A percentile compares a stretch with the other conserved stretches of the same genome.
These are phyloP conservation scores for Trichoderma koningii DNA, from an alignment of 2,329 filamentous ascomycete species.

Conservation along the genomic window DNA sequence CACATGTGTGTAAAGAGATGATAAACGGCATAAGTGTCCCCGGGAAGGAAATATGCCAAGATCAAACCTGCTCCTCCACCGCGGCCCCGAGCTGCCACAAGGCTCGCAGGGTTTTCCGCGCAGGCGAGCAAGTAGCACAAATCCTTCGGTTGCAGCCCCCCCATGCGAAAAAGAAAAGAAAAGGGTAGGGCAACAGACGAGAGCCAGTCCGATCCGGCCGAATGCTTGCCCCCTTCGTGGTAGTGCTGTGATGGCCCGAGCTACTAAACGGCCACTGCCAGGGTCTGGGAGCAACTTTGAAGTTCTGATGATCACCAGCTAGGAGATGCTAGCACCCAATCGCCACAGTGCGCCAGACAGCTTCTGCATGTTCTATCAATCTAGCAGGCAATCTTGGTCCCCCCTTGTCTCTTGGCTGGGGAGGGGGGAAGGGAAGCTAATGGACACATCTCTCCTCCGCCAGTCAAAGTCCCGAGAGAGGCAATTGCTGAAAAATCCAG, in stretches of 20 bases:
- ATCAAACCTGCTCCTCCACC: background rate
- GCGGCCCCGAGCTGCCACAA: slow-evolving; percentile 2
- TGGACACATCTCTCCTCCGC: no score
- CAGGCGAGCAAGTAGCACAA: slow-evolving; percentile 12
- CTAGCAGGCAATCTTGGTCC: background rate
- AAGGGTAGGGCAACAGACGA: background rate
- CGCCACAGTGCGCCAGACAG: slow-evolving; percentile 25
- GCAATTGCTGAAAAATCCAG: background rate
- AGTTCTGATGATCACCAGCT: slow-evolving; percentile 27
- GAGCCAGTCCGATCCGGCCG: slow-evolving; percentile 27
- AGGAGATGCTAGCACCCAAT: slow-evolving; percentile 23
- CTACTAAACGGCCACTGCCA: slow-evolving; percentile 15
- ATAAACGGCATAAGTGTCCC: background rate
- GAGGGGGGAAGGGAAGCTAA: slow-evolving; percentile 7
- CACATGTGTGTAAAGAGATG: background rate
- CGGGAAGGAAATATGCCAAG: background rate
- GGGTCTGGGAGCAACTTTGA: slow-evolving; percentile 21
- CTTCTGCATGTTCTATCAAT: background rate
- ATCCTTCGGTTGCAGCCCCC: slow-evolving; percentile 16
- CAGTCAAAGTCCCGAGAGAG: background rate
- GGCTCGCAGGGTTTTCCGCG: background rate
- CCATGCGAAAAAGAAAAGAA: background rate
- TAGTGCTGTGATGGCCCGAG: slow-evolving; percentile 13
- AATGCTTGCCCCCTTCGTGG: background rate
- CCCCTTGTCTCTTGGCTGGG: slow-evolving; percentile 15